Evolutionary conservation across 1,284 basidiomycete genomes (phyloP), one percentile per base, ranked within the genome.

Genomic region (Sporisorium scitamineum): DNA sequence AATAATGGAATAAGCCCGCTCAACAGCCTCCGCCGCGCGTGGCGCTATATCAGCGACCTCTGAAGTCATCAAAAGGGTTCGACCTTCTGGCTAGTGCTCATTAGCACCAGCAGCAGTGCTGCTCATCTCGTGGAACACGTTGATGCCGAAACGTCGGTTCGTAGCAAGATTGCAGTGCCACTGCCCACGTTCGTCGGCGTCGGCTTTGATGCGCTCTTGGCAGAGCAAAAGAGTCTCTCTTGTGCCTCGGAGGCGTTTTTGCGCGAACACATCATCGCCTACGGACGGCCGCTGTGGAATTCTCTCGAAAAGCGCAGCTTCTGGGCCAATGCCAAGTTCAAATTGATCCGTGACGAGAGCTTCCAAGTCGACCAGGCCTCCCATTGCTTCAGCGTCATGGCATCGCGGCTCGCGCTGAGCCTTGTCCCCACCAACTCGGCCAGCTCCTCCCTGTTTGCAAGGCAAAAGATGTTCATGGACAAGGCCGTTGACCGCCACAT

Each of bases 221-320:
- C 22, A 26, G 57, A 59, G 45, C 53, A 39, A 14, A 9, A 16
- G 7, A n/a, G 22, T 37, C 27, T 67, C 39, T 14, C 37, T 27
- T 18, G 18, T 7, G 54, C 61, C 11, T 24, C 47, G 16, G 53
- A 61, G 8, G 64, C 31, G 3, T 41, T 34, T n/a, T 6, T 9
- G 24, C n/a, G 24, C 22, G 18, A 31, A 4, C 60, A 59, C 34
- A 39, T 63, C 37, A 20, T 44, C 32, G n/a, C 27, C n/a, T 69
- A 69, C 20, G 67, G 67, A 16, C 60, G 67, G 14, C 60, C 67
- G 16, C 53, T 70, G 16, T 70, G 67, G 67, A 16, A 1, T 5
- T 48, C 67, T 7, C 53, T 55, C 39, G n/a, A 27, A 6, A 8
- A 5, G 0, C 22, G 20, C 8, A 8, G 22, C 6, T 56, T 61